Conservation (phyloP, 2,329 filamentous ascomycete species). For the Sporothrix luriei region DNA sequence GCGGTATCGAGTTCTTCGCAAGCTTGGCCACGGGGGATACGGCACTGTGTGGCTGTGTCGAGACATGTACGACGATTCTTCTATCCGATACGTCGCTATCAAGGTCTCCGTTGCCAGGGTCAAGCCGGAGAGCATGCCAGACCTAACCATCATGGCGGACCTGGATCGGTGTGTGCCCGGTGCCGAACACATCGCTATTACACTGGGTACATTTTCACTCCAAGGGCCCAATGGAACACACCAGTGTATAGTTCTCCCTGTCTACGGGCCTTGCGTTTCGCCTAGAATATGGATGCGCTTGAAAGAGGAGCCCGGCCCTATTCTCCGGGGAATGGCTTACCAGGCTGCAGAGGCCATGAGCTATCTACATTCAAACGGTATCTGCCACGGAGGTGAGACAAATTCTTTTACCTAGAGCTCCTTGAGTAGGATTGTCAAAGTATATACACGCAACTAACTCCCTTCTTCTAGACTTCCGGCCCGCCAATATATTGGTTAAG, state of each 20-base stretch:
- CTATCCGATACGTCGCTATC: background rate
- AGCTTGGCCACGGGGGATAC: background rate
- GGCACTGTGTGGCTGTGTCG: background rate
- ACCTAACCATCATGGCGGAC: background rate
- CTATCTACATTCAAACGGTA: background rate
- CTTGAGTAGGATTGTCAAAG: too few relatives aligned
- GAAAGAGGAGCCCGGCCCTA: background rate
- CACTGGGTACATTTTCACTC: background rate
- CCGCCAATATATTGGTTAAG: background rate
- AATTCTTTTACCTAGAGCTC: too few relatives aligned
- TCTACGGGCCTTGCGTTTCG: background rate
- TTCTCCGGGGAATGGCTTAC: background rate
- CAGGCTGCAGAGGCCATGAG: background rate
- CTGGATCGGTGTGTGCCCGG: background rate
- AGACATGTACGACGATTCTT: background rate
- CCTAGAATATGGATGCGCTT: background rate
- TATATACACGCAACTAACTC: too few relatives aligned
- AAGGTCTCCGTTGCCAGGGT: background rate
- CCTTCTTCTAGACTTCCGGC: background rate
- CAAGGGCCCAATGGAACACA: background rate
- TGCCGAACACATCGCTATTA: background rate
- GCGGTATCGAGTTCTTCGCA: background rate
- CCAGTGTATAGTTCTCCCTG: background rate
- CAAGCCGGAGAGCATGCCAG: background rate
- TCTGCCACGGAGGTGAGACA: background rate